Conservation (phyloP, 2,329 filamentous ascomycete genomes). For the Ophiostoma piceae region DNA sequence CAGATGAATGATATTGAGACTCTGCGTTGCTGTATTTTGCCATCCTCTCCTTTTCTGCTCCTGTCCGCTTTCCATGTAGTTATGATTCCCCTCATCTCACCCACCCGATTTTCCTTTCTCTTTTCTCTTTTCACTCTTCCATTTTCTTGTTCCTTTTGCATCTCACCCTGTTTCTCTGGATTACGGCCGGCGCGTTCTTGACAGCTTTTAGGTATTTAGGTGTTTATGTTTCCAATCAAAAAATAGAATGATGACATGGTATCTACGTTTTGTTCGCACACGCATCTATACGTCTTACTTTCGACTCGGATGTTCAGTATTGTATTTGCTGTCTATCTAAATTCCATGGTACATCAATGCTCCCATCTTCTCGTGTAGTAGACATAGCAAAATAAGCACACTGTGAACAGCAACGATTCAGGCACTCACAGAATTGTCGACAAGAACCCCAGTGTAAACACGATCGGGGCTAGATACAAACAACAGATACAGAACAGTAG, state of each 20-base stretch:
- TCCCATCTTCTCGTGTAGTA: background rate
- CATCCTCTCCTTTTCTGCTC: background rate
- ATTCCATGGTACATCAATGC: background rate
- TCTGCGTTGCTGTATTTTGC: background rate
- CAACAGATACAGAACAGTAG: background rate
- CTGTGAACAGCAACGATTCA: background rate
- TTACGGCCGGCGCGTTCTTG: constrained; percentile 13
- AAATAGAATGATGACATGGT: background rate
- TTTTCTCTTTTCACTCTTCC: background rate
- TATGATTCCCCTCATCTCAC: constrained; percentile 21
- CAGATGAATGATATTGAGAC: constrained; percentile 14
- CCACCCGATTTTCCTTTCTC: background rate
- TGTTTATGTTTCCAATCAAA: background rate
- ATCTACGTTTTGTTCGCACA: background rate
- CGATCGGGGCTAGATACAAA: background rate
- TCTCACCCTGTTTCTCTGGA: constrained; percentile 8
- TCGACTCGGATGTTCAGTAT: too few relatives aligned
- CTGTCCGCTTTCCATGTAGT: background rate
- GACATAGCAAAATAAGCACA: background rate
- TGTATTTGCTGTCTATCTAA: background rate
- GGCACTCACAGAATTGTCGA: background rate
- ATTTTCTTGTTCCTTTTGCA: background rate
- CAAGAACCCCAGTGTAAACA: background rate
- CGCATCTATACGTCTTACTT: background rate
- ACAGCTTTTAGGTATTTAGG: background rate